phyloP scores from a whole-genome alignment of 2,329 filamentous ascomycete genomes.

The Zymoseptoria pseudotritici region DNA sequence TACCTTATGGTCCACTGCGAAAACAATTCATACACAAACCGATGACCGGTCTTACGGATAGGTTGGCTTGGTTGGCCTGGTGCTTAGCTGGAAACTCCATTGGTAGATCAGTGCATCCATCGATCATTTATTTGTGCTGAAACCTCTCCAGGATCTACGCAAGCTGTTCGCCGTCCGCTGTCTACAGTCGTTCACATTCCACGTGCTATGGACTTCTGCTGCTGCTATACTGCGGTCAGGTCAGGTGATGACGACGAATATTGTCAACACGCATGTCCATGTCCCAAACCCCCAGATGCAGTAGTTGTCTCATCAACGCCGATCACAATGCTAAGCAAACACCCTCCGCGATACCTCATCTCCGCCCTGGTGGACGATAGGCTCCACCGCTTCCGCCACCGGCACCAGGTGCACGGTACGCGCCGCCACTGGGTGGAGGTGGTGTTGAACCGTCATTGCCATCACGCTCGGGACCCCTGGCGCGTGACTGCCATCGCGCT shows the following conservation, averaged over 20 bases:
- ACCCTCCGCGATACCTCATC: neutral
- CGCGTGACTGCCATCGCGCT: constrained; percentile 7
- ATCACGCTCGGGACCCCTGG: neutral
- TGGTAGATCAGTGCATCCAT: neutral
- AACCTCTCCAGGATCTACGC: neutral
- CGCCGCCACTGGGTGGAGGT: constrained; percentile 10
- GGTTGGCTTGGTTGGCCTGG: too few species aligned
- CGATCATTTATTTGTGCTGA: neutral
- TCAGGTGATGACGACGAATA: neutral
- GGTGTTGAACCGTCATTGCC: constrained; percentile 9
- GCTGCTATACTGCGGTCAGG: neutral
- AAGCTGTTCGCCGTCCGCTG: neutral
- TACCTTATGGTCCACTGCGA: too few species aligned
- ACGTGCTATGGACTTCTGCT: neutral
- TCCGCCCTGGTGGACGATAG: constrained; percentile 20
- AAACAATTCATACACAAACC: too few species aligned
- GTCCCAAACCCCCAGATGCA: neutral
- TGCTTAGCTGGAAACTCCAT: neutral
- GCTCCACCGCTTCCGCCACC: constrained; percentile 19
- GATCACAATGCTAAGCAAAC: neutral
- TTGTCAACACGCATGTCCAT: neutral
- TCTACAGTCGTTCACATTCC: neutral
- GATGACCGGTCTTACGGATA: too few species aligned
- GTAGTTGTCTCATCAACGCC: neutral
- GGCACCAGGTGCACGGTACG: constrained; percentile 21